Base-by-base conservation (phyloP, 192 early-diverging fungal genomes). In the Gorgonomyces haynaldii region DNA sequence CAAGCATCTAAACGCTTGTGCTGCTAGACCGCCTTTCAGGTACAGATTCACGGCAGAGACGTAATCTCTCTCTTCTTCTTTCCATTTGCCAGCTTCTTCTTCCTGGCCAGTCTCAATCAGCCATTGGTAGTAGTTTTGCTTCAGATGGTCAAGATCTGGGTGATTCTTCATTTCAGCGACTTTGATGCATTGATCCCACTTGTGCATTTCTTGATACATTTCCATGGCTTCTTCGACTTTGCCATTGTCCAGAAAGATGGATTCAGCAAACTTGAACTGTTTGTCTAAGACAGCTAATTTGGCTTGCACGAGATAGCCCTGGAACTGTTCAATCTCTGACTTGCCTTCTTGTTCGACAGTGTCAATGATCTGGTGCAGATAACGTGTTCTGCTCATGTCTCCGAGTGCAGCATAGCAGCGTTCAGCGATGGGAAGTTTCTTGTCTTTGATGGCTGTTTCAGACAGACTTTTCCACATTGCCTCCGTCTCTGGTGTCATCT, bases 181-280 rank as follows among this genome's bases (percentile, higher is more conserved):
- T 53, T 79, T 79, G 40, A 81, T 81, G 3, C 70, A 79, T 38
- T 69, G 50, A 40, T 81, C 58, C 78, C 78, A 79, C 52, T 81
- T 75, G 58, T 81, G 78, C 57, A 81, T 57, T 34, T 79, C 76
- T 57, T 81, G 78, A 56, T 81, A 81, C 72, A 81, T 81, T 8
- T 53, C 46, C 78, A 81, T 81, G 37, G 72, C 78, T 28, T 79
- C 78, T 39, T 81, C 76, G 12, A 81, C 54, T 47, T 69, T 74
- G 17, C 70, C 76, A 63, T 78, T 62, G 23, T 81, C 78, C 6
- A 81, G 49, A 32, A 69, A 70, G 15, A 81, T 79, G 26, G 38
- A 42, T 54, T 81, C 78, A 8, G 78, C 78, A 26, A 70, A 8
- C 32, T 79, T 79, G 43, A 79, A 79, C 42, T 81, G 75, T 47